Conservation (phyloP, 2,329 filamentous ascomycete genomes). For the Fusarium vanettenii region DNA sequence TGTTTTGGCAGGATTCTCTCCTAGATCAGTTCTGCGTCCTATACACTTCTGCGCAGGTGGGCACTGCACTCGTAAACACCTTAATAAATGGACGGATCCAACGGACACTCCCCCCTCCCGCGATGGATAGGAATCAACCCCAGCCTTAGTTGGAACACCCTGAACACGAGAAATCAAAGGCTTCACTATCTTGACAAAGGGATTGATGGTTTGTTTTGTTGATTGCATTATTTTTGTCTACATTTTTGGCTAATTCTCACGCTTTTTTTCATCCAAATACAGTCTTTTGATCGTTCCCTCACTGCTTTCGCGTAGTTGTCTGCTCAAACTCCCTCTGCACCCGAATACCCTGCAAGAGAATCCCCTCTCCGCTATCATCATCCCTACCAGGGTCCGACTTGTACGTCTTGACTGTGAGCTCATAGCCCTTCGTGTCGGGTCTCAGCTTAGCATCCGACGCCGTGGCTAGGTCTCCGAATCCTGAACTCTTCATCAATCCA, state of each 20-base stretch:
- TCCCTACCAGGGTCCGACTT: slow-evolving; percentile 41
- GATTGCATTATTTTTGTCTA: not conserved
- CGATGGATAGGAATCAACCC: not conserved
- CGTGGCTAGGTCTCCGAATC: not conserved
- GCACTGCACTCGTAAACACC: not conserved
- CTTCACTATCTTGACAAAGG: not conserved
- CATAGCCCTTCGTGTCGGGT: slow-evolving; percentile 48
- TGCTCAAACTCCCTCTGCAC: slow-evolving; percentile 52
- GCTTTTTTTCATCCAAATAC: not conserved
- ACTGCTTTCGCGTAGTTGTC: slow-evolving; percentile 29
- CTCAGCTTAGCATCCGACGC: slow-evolving; percentile 36
- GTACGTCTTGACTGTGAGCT: slow-evolving; percentile 47
- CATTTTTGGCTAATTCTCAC: not conserved
- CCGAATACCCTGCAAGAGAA: slow-evolving; percentile 53
- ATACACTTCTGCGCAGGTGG: not conserved
- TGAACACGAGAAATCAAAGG: not conserved
- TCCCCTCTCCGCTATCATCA: slow-evolving; percentile 50
- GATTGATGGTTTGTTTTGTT: not conserved
- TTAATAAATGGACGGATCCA: not conserved
- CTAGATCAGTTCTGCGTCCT: not conserved
- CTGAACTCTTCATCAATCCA: slow-evolving; percentile 29
- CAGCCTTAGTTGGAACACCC: fast-evolving
- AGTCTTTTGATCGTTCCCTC: not conserved
- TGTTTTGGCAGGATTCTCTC: not conserved
- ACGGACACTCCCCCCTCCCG: not conserved